Base-by-base conservation (phyloP, 1,139 yeast genomes). In the Protomyces macrosporus region DNA sequence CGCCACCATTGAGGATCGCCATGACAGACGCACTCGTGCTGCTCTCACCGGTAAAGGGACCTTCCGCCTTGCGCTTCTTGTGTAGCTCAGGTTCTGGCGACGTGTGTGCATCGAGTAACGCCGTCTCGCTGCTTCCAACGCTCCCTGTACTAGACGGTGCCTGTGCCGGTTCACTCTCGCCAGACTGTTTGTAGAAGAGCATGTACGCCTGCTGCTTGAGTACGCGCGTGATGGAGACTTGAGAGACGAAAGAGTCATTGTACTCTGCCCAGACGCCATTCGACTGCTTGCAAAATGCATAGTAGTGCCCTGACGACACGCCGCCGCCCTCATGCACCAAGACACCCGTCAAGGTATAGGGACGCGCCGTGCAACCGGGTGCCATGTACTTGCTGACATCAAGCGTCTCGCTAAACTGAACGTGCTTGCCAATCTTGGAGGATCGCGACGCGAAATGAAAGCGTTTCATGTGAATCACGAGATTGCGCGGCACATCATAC, bases 261-360 rank as follows among this genome's bases (percentile, higher is more conserved):
- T 91, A 93, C 9, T 91, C 87, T 40, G 90, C 86, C 98, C 98
- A 93, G 1, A 86, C 76, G 1, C 90, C 90, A 74, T 89, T 93
- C 1, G 97, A 96, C 73, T 91, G 97, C 68, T 88, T 83, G 72
- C 97, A 89, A 73, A 88, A 90, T 0, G 96, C 87, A 67, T 90
- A 83, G 72, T 93, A 93, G 75, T 93, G 99, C 4, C 99, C 99
- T 6, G 95, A 86, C 55, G 91, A 85, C 12, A 91, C 85, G 0
- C 96, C 88, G 67, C 98, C 81, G 50, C 98, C 98, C 72, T 90
- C 96, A 73, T 93, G 99, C 16, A 90, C 91, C 67, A 91, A 88
- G 30, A 91, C 97, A 23, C 93, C 84, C n/a, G 84, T 80, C 67
- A 93, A 80, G 72, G 86, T 86, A 75, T 93, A 93, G 65, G 80